Percentiles rank a stretch among this genome's conserved stretches.
Evolutionary conservation across 2,329 filamentous ascomycete genomes (phyloP).

Genomic region (Eurotiales sp.): DNA sequence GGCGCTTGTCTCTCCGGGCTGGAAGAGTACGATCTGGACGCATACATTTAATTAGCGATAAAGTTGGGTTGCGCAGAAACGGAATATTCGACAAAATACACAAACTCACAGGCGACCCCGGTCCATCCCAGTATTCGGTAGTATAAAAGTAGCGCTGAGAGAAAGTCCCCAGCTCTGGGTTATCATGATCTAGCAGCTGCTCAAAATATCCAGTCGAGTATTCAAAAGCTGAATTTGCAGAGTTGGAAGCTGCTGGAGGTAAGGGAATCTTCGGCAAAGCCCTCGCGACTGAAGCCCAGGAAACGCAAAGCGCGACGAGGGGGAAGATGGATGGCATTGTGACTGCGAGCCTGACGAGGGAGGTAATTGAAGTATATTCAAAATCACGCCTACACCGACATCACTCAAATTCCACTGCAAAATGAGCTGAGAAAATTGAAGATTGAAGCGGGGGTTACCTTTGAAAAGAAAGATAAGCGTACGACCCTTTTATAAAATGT

Average conservation of each 20-base stretch:
- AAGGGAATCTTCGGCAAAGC: slow-evolving; percentile 2
- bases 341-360: neutral
- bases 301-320: slow-evolving; percentile 5
- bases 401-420: too few relatives aligned
- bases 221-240: neutral
- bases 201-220: slow-evolving; percentile 40
- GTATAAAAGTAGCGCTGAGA: slow-evolving; percentile 54
- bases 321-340: slow-evolving; percentile 9
- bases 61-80: neutral
- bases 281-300: slow-evolving; percentile 5
- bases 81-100: neutral
- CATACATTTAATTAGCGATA: neutral
- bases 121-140: slow-evolving; percentile 50
- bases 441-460: too few relatives aligned
- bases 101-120: slow-evolving; percentile 49
- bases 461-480: too few relatives aligned
- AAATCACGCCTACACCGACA: too few relatives aligned
- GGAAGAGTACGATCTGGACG: slow-evolving; percentile 47
- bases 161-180: slow-evolving; percentile 55
- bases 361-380: too few relatives aligned
- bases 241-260: neutral
- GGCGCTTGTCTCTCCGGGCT: slow-evolving; percentile 51
- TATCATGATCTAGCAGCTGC: slow-evolving; percentile 57
- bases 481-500: too few relatives aligned
- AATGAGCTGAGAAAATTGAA: too few relatives aligned